Conservation (phyloP, 1,284 basidiomycete genomes). For the Rhodotorula sp. region DNA sequence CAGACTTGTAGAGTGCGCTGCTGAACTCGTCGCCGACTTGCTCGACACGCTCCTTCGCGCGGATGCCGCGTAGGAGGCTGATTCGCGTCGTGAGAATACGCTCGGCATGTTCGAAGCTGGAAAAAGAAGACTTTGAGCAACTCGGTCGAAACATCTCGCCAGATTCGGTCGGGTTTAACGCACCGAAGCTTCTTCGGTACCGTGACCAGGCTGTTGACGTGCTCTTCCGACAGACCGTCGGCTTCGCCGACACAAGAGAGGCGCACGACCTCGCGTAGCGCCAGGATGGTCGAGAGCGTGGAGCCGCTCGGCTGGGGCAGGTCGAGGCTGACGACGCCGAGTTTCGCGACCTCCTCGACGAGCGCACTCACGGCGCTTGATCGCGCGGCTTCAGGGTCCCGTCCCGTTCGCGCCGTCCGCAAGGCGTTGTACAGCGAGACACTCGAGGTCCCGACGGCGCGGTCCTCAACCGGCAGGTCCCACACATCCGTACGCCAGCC, state of each 20-base stretch:
- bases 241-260: conserved; percentile 49
- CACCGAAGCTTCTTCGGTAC: conserved; percentile 15
- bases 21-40: conserved; percentile 70
- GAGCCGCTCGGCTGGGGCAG: conserved; percentile 71
- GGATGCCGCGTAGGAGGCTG: conserved; percentile 70
- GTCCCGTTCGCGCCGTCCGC: conserved; percentile 70
- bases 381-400: conserved; percentile 58
- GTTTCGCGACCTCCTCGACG: conserved; percentile 62
- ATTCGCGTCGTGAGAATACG: conserved; percentile 76
- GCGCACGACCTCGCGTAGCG: conserved; percentile 66
- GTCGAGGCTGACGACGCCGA: conserved; percentile 68
- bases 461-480: conserved; percentile 73
- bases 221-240: background rate
- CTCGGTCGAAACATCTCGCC: too few relatives aligned
- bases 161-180: background rate
- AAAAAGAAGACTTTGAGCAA: conserved; percentile 5
- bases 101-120: conserved; percentile 73
- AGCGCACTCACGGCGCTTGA: conserved; percentile 55
- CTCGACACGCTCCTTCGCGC: conserved; percentile 63
- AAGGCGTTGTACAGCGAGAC: conserved; percentile 72
- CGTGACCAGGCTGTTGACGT: conserved; percentile 7
- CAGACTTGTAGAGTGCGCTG: conserved; percentile 55
- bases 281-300: conserved; percentile 68
- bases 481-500: conserved; percentile 89
- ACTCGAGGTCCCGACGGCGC: conserved; percentile 46